A percentile compares a stretch with the other conserved stretches of the same genome.
Conservation (phyloP, 371 early-diverging fungal species). For the Mortierella sp. region DNA sequence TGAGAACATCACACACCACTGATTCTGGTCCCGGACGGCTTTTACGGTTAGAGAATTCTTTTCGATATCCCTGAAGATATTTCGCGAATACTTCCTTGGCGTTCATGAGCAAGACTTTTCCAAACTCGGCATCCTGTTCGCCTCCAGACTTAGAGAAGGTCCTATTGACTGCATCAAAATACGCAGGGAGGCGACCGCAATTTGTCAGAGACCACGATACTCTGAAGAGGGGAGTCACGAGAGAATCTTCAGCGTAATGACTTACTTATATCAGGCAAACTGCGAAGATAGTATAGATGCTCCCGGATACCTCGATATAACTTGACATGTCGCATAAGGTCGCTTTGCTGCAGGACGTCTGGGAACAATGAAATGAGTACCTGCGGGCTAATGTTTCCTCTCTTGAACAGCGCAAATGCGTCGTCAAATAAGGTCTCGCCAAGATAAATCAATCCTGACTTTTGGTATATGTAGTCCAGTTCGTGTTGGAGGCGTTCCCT, state of each 20-base stretch:
- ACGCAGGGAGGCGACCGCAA: conserved; percentile 1
- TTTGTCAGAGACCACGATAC: too few relatives aligned
- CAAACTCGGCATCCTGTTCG: conserved; percentile 47
- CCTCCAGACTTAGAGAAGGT: conserved; percentile 19
- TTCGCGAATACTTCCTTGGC: conserved; percentile 67
- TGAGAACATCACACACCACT: conserved; percentile 5
- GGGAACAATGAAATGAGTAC: conserved; percentile 70
- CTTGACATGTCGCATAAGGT: conserved; percentile 20
- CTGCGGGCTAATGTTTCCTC: conserved; percentile 76
- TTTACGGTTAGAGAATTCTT: conserved; percentile 17
- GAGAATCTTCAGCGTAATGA: too few relatives aligned
- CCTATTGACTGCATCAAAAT: conserved; percentile 5
- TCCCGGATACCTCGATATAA: conserved; percentile 63
- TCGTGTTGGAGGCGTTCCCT: conserved; percentile 63
- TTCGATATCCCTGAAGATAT: conserved; percentile 60
- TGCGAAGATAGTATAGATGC: conserved; percentile 55
- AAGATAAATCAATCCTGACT: conserved; percentile 74
- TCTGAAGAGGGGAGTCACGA: too few relatives aligned
- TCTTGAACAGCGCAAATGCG: conserved; percentile 69
- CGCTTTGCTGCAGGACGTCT: conserved; percentile 57
- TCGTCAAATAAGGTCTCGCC: conserved; percentile 77
- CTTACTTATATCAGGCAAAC: conserved; percentile 66
- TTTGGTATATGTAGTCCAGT: conserved; percentile 71
- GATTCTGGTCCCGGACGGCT: conserved; percentile 39
- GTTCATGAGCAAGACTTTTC: conserved; percentile 63